Percentiles rank a stretch among this genome's conserved stretches.
Conservation (phyloP, 2,329 filamentous ascomycete genomes). For the Triangularia setosa region DNA sequence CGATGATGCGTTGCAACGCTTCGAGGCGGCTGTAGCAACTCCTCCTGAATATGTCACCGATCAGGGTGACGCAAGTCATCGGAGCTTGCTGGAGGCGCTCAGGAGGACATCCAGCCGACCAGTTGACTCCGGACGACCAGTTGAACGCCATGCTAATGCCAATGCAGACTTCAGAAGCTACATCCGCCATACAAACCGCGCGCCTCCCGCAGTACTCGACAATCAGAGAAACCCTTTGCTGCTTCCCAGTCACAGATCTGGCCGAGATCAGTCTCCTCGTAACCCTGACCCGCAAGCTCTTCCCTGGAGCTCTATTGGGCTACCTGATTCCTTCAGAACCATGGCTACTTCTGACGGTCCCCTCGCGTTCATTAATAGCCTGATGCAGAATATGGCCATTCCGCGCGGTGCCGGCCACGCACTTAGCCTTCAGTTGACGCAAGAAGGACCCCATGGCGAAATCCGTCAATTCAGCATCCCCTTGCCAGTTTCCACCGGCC, state of each 20-base stretch:
- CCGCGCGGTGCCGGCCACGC: slow-evolving; percentile 47
- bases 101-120: not conserved
- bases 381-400: slow-evolving; percentile 52
- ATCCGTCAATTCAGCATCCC: slow-evolving; percentile 50
- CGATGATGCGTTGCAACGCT: slow-evolving; percentile 8
- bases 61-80: not conserved
- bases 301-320: slow-evolving; percentile 44
- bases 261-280: slow-evolving; percentile 46
- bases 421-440: slow-evolving; percentile 58
- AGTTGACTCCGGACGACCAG: not conserved
- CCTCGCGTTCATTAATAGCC: slow-evolving; percentile 52
- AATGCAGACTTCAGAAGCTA: slow-evolving; percentile 45
- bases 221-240: slow-evolving; percentile 86
- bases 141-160: not conserved
- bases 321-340: slow-evolving; percentile 16
- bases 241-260: slow-evolving; percentile 52
- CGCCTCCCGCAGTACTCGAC: slow-evolving; percentile 58
- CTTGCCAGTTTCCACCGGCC: slow-evolving; percentile 31
- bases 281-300: slow-evolving; percentile 43
- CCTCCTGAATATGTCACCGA: not conserved
- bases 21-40: slow-evolving; percentile 7
- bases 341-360: slow-evolving; percentile 42
- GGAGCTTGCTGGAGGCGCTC: not conserved
- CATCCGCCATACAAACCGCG: slow-evolving; percentile 51
- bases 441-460: slow-evolving; percentile 45